Base-by-base conservation (phyloP, 352 stramenopile genomes). In the Thalassiosira tumida region DNA sequence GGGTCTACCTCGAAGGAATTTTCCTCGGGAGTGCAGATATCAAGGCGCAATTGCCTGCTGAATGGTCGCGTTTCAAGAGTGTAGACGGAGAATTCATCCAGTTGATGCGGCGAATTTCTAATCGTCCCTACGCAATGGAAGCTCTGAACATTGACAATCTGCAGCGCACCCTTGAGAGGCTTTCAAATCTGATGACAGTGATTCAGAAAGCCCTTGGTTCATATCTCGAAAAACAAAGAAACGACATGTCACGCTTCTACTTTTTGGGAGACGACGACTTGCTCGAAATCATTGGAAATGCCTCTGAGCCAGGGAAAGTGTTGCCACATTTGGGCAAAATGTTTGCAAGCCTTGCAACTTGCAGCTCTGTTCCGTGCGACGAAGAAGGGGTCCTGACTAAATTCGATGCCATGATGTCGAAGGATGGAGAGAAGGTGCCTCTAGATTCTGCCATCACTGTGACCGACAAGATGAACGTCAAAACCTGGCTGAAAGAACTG, bases 181-280 rank as follows among this genome's bases (percentile, higher is more conserved):
- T 98, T 35, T 88, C 88, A 4, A 96, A 99, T 89, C 98, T 99
- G 88, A 99, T 99, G 98, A 97, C 96, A 5, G 99, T 99, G n/a
- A 99, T 99, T 40, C 99, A 99, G 93, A 98, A 99, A 91, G 98
- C 98, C n/a, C 96, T 99, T 13, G 99, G 99, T 82, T 98, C 99
- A 87, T 99, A 99, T 93, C 96, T 99, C 13, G 98, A 99, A 92
- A 99, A 98, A 24, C 98, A 99, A 94, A 97, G 99, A 54, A 97
- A 97, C 73, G 97, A 98, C 62, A 99, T 99, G 84, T 97, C 95
- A 84, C 98, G 99, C n/a, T 99, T 99, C 92, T 99, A 99, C 93
- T 99, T 99, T 87, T 97, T 99, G 15, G 99, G 99, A 69, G 99
- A 99, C 91, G 99, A 99, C 96, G 99, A 99, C 96, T 97, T 99